A percentile compares a stretch with the other conserved stretches of the same genome.
Evolutionary conservation across 1,139 yeast species (phyloP).

Genomic region (Geotrichum candidum): DNA sequence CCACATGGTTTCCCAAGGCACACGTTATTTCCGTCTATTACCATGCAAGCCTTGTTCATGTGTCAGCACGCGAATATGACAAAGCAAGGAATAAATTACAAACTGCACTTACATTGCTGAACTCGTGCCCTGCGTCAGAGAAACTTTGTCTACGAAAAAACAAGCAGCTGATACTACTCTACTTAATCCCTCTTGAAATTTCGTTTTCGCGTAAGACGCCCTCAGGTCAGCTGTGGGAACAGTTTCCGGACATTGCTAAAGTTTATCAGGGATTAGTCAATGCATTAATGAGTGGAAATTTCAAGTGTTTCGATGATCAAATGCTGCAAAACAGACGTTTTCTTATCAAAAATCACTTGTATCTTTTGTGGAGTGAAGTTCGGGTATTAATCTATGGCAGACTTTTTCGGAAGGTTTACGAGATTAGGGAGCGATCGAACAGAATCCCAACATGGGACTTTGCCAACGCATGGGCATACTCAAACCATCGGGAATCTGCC

Average conservation of each 20-base stretch:
- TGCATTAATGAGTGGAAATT: slow-evolving; percentile 52
- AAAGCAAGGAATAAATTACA: not conserved
- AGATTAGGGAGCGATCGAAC: slow-evolving; percentile 34
- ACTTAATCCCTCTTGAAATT: slow-evolving; percentile 36
- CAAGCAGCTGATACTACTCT: slow-evolving; percentile 38
- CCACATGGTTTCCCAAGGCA: slow-evolving; percentile 36
- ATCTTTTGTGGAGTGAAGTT: slow-evolving; percentile 54
- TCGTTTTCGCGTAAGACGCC: slow-evolving; percentile 27
- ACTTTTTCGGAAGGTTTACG: slow-evolving; percentile 47
- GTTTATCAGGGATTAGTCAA: slow-evolving; percentile 48
- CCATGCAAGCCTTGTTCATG: slow-evolving; percentile 33
- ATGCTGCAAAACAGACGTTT: slow-evolving; percentile 44
- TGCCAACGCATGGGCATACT: slow-evolving; percentile 43
- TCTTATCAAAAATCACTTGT: slow-evolving; percentile 56
- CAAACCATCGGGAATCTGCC: slow-evolving; percentile 11
- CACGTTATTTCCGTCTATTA: slow-evolving; percentile 59
- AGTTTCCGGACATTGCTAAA: slow-evolving; percentile 41
- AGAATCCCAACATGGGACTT: slow-evolving; percentile 47
- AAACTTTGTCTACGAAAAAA: slow-evolving; percentile 22
- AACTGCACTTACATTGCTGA: slow-evolving; percentile 40
- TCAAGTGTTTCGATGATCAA: slow-evolving; percentile 44
- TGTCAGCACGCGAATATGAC: not conserved
- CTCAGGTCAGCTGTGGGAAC: slow-evolving; percentile 40
- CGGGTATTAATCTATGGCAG: slow-evolving; percentile 48
- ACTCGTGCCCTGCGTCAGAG: slow-evolving; percentile 30